Evolutionary conservation across 78 protist species (phyloP).

Genomic region (Polysphondylium violaceum): DNA sequence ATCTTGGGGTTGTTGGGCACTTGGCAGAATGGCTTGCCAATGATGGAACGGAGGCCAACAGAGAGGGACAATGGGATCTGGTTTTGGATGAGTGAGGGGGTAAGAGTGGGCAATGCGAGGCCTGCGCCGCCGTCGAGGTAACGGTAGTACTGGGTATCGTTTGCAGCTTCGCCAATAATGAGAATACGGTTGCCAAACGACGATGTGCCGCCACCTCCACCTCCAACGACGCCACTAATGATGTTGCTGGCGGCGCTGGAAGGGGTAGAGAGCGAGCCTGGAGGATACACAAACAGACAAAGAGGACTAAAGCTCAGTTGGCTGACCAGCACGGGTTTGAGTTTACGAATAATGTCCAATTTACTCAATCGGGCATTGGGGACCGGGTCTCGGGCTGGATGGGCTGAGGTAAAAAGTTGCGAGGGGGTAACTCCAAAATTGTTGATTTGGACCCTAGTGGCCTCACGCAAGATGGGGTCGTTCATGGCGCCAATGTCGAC

Average conservation of each 20-base stretch:
- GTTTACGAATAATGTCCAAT: background rate
- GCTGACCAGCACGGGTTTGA: conserved; percentile 20
- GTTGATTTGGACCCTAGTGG: conserved; percentile 73
- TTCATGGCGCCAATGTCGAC: conserved; percentile 92
- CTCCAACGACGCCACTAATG: background rate
- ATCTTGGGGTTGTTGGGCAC: conserved; percentile 23
- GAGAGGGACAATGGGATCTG: conserved; percentile 22
- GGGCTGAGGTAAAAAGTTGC: conserved; percentile 91
- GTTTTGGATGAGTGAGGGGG: background rate
- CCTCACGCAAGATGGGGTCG: conserved; percentile 64
- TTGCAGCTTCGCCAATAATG: conserved; percentile 40
- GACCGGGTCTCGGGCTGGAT: conserved; percentile 77
- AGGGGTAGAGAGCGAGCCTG: background rate
- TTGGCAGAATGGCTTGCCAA: conserved; percentile 59
- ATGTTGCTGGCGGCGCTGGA: background rate
- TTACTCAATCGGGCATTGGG: background rate
- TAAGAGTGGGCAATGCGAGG: background rate
- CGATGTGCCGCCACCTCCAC: background rate
- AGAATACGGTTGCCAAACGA: conserved; percentile 23
- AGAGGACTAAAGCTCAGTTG: conserved; percentile 34
- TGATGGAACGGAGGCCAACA: conserved; percentile 5
- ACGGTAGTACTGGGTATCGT: conserved; percentile 40
- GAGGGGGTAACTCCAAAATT: conserved; percentile 98
- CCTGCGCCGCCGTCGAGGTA: background rate
- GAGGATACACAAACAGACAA: conserved; percentile 15